A percentile compares a stretch with the other conserved stretches of the same genome.
Conservation (phyloP, 495 filamentous ascomycete species). For the Tuber aestivum region DNA sequence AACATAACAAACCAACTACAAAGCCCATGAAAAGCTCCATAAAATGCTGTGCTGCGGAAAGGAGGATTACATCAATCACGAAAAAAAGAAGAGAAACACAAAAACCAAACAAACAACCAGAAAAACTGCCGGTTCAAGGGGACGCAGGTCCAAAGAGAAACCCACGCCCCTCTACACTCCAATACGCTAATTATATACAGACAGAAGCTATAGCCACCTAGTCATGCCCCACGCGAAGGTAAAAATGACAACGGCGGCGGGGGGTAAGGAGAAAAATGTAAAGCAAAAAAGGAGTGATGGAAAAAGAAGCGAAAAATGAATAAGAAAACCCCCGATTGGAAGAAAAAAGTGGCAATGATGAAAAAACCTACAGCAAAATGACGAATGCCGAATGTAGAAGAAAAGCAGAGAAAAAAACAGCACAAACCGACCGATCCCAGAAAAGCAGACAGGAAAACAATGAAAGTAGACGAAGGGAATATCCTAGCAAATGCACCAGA, state of each 20-base stretch:
- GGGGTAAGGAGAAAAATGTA: constrained; percentile 27
- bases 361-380: constrained; percentile 20
- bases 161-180: constrained; percentile 16
- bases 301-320: background rate
- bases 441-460: constrained; percentile 15
- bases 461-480: constrained; percentile 21
- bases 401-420: constrained; percentile 25
- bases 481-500: constrained; percentile 36
- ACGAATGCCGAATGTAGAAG: constrained; percentile 27
- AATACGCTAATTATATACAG: constrained; percentile 27
- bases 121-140: constrained; percentile 2
- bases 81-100: background rate
- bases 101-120: constrained; percentile 3
- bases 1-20: background rate
- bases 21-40: background rate
- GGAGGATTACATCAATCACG: background rate
- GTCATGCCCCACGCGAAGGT: constrained; percentile 14
- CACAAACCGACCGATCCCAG: constrained; percentile 24
- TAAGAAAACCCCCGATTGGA: constrained; percentile 24
- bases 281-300: constrained; percentile 10
- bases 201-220: constrained; percentile 21
- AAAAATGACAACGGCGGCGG: constrained; percentile 17
- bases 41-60: background rate
- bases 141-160: background rate
- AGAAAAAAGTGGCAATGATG: constrained; percentile 16